These are phyloP conservation scores for Vanderwaltozyma polyspora DNA, from an alignment of 805 yeast genomes.

Conservation along the genomic window DNA sequence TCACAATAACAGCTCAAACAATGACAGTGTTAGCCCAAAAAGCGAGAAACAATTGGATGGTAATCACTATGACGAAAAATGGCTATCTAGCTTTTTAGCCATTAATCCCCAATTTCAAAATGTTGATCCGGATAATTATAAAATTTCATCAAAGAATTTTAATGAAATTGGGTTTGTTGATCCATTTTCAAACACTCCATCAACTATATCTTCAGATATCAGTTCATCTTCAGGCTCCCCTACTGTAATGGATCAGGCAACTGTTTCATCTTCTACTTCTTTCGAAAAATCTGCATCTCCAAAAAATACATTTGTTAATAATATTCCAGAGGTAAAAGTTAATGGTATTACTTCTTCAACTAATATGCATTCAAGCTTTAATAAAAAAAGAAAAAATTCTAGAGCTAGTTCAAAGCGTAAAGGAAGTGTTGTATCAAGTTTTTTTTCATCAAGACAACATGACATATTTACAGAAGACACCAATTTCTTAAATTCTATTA, in stretches of 20 bases:
- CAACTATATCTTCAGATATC: neutral
- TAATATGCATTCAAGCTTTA: too few relatives aligned
- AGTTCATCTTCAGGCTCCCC: neutral
- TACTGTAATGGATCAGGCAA: too few relatives aligned
- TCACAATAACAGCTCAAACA: neutral
- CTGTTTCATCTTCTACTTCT: neutral
- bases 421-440: conserved; percentile 40
- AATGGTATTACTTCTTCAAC: neutral
- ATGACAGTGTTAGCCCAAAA: neutral
- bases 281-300: conserved; percentile 1
- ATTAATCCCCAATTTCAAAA: conserved; percentile 4
- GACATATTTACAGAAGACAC: conserved; percentile 32
- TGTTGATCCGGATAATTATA: conserved; percentile 28
- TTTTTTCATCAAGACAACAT: conserved; percentile 54
- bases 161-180: conserved; percentile 46
- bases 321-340: neutral
- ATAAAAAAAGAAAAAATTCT: too few relatives aligned
- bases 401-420: neutral
- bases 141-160: conserved; percentile 34
- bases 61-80: conserved; percentile 23
- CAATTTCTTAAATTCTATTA: conserved; percentile 28
- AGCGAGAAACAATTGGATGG: neutral
- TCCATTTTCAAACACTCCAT: neutral
- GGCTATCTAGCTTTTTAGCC: conserved; percentile 57
- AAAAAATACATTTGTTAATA: neutral